A percentile compares a stretch with the other conserved stretches of the same genome.
Evolutionary conservation across 2,329 filamentous ascomycete genomes (phyloP).

Genomic region (Colletotrichum theobromicola): DNA sequence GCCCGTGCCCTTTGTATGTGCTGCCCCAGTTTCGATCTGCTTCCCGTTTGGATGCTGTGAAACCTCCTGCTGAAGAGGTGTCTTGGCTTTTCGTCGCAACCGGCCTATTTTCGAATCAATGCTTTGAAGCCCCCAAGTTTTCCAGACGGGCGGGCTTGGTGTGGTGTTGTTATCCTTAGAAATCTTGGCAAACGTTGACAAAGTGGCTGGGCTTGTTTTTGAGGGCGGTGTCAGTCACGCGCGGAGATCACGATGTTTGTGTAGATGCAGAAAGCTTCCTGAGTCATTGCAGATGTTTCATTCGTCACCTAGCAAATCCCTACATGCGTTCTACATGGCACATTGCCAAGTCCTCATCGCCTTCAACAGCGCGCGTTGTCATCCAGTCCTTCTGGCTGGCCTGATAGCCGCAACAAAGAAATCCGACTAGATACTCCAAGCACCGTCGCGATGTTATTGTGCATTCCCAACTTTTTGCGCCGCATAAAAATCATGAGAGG

Average conservation of each 20-base stretch:
- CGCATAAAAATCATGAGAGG: not conserved
- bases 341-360: not conserved
- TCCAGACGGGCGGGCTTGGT: not conserved
- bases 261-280: not conserved
- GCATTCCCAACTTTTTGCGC: not conserved
- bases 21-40: not conserved
- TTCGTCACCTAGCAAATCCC: not conserved
- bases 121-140: not conserved
- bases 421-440: not conserved
- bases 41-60: not conserved
- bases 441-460: not conserved
- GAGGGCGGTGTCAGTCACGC: not conserved
- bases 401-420: not conserved
- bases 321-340: not conserved
- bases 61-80: not conserved
- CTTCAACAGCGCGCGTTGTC: not conserved
- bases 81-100: not conserved
- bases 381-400: not conserved
- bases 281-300: conserved; percentile 11
- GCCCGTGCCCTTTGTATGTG: not conserved
- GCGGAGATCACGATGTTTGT: not conserved
- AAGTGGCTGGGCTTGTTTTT: not conserved
- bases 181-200: not conserved
- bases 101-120: not conserved
- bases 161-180: not conserved